Evolutionary conservation across 257 asterid genomes (phyloP), one percentile per base, ranked within the genome.

Genomic region (Nicotiana noctiflora): DNA sequence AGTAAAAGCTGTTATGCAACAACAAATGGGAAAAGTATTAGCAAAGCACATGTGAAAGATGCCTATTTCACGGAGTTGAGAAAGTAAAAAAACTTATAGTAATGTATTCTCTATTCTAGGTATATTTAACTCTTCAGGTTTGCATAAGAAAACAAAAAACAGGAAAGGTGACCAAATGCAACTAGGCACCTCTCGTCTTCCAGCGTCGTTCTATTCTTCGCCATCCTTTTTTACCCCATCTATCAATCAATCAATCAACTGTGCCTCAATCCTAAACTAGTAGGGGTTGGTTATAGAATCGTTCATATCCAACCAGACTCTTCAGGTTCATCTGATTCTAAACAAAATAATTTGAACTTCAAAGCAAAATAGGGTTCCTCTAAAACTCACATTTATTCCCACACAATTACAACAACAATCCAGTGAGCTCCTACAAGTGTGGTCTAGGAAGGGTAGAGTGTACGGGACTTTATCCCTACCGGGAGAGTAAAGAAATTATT

Each of bases 1-100:
- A 79, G 61, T 63, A 53, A 1, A 49, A 76, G 82, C 5, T 46
- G 53, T 53, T 74, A 89, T 74, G 19, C 17, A 25, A 79, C 56
- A 75, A 70, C 53, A 80, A 13, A 51, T 23, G 46, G 57, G 32
- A 70, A 66, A 14, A 14, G 66, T 23, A 74, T 6, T 25, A 13
- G 13, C 23, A 60, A 12, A 8, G 75, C 40, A 44, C 32, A 21
- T 32, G 37, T 8, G 7, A 25, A 59, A 57, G 37, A 56, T 11
- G 53, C 70, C 56, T 77, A 31, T 14, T 21, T 78, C 70, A 32
- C 2, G 44, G 57, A 21, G 74, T 34, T 19, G n/a, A n/a, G 53
- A 59, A 57, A 46, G 14, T 46, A 77, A 34, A 10, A 25, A 15
- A 34, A 37, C 18, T 7, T 14, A 11, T 27, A 25, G 27, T 25